Base-by-base conservation (phyloP, 495 filamentous ascomycete species). In the Annulohypoxylon maeteangense region DNA sequence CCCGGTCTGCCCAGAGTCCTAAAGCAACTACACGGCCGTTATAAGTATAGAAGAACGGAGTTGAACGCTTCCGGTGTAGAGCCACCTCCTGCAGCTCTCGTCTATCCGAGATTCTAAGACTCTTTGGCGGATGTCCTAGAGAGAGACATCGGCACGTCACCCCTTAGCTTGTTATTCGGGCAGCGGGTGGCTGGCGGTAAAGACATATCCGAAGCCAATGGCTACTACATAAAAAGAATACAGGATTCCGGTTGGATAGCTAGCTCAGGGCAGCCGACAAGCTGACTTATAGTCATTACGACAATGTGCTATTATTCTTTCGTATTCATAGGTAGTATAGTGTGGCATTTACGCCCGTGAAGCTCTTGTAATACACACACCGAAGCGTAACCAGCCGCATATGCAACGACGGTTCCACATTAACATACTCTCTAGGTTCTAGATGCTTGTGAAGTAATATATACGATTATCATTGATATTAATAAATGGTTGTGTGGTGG, bases 181-280 rank as follows among this genome's bases (percentile, higher is more conserved):
- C 23, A 55, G 18, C 47, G 40, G 16, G 64, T 67, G 64, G 64
- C 64, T 72, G 51, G 7, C 50, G 59, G 36, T 47, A 64, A 18
- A 47, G 18, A 56, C 31, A 20, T 34, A 44, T 42, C 55, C 44
- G 42, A 48, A 29, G 47, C 3, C 47, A 48, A 63, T 58, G 58
- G 16, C 50, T 22, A 38, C 10, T 36, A 25, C 2, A 47, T 18
- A 38, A 38, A 29, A 42, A 2, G 12, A 36, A 31, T 8, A n/a
- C 23, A 16, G 16, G 16, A 20, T n/a, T 36, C 32, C 7, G 42
- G 56, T 5, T 25, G 25, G 22, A 3, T 12, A 29, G 5, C 10
- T 18, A 45, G 38, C 12, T 40, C 36, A 40, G 34, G 16, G 12
- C 16, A 18, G 14, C 29, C 25, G 10, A 20, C 48, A 7, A 23